phyloP scores from a whole-genome alignment of 495 filamentous ascomycete species.

The Tuber indicum region DNA sequence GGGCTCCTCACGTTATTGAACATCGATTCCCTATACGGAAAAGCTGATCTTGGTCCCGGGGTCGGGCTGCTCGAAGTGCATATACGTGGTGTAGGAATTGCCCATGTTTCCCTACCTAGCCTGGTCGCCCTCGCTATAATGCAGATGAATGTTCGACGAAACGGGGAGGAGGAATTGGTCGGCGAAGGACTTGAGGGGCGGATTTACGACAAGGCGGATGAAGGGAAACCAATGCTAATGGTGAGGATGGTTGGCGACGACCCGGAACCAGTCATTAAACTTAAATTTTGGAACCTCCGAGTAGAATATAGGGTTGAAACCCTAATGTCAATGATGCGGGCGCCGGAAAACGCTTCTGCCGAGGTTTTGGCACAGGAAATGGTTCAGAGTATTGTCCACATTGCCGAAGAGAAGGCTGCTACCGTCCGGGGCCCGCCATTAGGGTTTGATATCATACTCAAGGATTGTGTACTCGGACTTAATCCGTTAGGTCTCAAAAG shows the following conservation, averaged over 20 bases:
- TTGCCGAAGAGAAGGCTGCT: constrained; percentile 53
- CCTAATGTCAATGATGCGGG: constrained; percentile 67
- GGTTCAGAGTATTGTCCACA: constrained; percentile 68
- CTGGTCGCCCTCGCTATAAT: constrained; percentile 69
- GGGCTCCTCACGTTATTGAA: constrained; percentile 70
- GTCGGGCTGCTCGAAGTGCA: constrained; percentile 59
- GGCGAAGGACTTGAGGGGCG: constrained; percentile 47
- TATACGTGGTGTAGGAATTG: constrained; percentile 60
- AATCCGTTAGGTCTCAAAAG: constrained; percentile 71
- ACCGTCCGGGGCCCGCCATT: constrained; percentile 43
- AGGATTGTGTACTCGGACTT: constrained; percentile 74
- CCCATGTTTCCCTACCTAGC: constrained; percentile 77
- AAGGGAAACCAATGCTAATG: constrained; percentile 58
- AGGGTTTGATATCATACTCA: constrained; percentile 65
- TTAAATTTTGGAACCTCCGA: constrained; percentile 74
- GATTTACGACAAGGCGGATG: constrained; percentile 41
- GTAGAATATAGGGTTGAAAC: constrained; percentile 79
- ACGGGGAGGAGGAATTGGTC: constrained; percentile 62
- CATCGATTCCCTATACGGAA: constrained; percentile 56
- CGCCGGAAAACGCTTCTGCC: constrained; percentile 59
- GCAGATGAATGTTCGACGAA: constrained; percentile 54
- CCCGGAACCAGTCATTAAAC: constrained; percentile 79
- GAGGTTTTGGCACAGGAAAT: constrained; percentile 70
- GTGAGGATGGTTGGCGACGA: constrained; percentile 85
- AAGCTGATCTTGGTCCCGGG: constrained; percentile 55